Evolutionary conservation across 306 rosid species (phyloP).

Genomic region (Pyrus bretschneideri): DNA sequence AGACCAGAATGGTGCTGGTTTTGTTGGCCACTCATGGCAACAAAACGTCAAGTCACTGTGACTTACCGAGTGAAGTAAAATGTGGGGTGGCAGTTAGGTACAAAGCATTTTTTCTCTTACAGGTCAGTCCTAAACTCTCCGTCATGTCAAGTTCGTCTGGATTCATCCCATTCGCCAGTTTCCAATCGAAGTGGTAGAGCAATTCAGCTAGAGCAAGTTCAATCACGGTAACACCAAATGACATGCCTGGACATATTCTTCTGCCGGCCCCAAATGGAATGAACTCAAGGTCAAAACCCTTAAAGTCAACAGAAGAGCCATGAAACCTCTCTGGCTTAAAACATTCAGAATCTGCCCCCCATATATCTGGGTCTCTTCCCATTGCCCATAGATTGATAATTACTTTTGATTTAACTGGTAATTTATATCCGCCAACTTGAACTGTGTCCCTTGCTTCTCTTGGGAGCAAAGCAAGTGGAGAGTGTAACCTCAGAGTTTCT

Average conservation of each 20-base stretch:
- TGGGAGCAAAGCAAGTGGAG: not conserved
- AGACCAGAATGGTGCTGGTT: too few relatives aligned
- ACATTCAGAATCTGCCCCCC: not conserved
- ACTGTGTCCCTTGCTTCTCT: slow-evolving; percentile 1
- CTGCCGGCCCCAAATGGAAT: slow-evolving; percentile 12
- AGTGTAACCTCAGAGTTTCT: not conserved
- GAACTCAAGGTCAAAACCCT: not conserved
- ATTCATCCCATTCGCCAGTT: not conserved
- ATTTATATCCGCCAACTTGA: not conserved
- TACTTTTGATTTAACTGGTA: not conserved
- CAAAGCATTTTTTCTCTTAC: not conserved
- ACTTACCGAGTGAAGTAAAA: not conserved
- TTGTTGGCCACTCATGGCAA: too few relatives aligned
- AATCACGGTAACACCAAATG: not conserved
- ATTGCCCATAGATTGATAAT: not conserved
- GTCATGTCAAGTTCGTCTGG: not conserved
- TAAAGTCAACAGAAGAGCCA: not conserved
- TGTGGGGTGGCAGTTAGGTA: not conserved
- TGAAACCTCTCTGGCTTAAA: slow-evolving; percentile 14
- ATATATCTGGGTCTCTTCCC: not conserved
- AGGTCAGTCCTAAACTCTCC: not conserved
- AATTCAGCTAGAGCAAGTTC: not conserved
- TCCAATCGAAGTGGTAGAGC: not conserved
- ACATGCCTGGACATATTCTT: slow-evolving; percentile 1
- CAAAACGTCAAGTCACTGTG: not conserved